Evolutionary conservation across 148 eudicot species (phyloP).

Genomic region (Euryodendron excelsum): DNA sequence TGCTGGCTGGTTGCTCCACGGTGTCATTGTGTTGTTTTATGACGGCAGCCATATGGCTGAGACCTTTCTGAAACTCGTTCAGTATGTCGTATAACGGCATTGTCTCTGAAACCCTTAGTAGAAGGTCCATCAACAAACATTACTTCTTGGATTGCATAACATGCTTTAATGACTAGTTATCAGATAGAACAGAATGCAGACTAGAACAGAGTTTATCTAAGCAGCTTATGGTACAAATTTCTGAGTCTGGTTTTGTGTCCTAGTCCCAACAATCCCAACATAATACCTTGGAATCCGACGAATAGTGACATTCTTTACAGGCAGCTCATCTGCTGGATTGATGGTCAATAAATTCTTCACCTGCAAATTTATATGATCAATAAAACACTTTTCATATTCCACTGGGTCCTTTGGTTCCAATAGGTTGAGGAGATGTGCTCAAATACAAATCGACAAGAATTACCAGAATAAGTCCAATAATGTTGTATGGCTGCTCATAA

Average conservation of each 20-base stretch:
- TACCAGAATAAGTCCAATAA: constrained; percentile 57
- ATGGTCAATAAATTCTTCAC: constrained; percentile 51
- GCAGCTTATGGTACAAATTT: background rate
- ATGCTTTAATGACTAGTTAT: background rate
- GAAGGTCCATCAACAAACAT: background rate
- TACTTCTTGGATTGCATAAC: background rate
- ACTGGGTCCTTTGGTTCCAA: no score
- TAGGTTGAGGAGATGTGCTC: no score
- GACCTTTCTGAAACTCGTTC: constrained; percentile 72
- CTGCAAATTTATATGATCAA: constrained; percentile 29
- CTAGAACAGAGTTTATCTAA: background rate
- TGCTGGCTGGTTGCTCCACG: constrained; percentile 15
- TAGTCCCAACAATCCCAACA: background rate
- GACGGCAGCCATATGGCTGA: constrained; percentile 67
- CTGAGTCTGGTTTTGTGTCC: background rate
- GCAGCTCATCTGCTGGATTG: constrained; percentile 50
- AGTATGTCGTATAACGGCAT: constrained; percentile 72
- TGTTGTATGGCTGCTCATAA: constrained; percentile 44
- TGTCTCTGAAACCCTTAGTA: constrained; percentile 49
- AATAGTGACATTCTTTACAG: constrained; percentile 38
- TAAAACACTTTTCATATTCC: no score
- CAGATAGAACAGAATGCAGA: background rate
- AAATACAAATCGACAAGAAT: background rate
- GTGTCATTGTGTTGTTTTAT: constrained; percentile 20
- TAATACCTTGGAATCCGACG: constrained; percentile 57